phyloP scores from a whole-genome alignment of 495 filamentous ascomycete species.

The Sabuloglossum arenarium region DNA sequence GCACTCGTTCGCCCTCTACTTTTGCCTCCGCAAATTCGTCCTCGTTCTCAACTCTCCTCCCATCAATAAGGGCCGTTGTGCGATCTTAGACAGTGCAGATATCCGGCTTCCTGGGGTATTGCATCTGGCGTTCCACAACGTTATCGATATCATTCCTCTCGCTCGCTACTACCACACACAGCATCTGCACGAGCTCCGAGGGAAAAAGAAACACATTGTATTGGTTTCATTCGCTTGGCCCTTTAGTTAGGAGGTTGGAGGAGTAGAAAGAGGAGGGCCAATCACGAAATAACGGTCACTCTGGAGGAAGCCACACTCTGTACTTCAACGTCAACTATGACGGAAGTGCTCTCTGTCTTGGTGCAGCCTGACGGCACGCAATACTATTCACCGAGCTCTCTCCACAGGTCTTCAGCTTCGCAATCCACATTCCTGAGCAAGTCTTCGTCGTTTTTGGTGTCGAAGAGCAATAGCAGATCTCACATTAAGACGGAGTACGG shows the following conservation, averaged over 20 bases:
- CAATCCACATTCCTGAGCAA: constrained; percentile 24
- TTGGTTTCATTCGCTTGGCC: not conserved
- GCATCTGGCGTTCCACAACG: not conserved
- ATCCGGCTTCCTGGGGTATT: not conserved
- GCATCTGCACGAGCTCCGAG: not conserved
- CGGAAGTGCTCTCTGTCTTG: constrained; percentile 21
- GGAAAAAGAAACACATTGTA: not conserved
- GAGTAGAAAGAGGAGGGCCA: not conserved
- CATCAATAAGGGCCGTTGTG: not conserved
- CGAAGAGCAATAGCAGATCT: constrained; percentile 18
- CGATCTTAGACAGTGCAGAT: not conserved
- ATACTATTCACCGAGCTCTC: constrained; percentile 19
- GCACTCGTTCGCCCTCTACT: not conserved
- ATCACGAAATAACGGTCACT: not conserved
- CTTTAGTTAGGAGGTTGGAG: not conserved
- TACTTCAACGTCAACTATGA: constrained; percentile 16
- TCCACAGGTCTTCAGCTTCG: constrained; percentile 21
- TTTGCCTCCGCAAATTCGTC: not conserved
- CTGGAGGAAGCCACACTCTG: not conserved
- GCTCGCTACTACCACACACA: not conserved
- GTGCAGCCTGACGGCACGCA: constrained; percentile 17
- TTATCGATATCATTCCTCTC: constrained; percentile 1
- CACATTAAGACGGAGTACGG: constrained; percentile 1
- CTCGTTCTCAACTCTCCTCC: not conserved
- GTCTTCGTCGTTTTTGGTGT: constrained; percentile 16